Evolutionary conservation across 805 yeast species (phyloP).

Genomic region (Zygotorulaspora chibaensis): DNA sequence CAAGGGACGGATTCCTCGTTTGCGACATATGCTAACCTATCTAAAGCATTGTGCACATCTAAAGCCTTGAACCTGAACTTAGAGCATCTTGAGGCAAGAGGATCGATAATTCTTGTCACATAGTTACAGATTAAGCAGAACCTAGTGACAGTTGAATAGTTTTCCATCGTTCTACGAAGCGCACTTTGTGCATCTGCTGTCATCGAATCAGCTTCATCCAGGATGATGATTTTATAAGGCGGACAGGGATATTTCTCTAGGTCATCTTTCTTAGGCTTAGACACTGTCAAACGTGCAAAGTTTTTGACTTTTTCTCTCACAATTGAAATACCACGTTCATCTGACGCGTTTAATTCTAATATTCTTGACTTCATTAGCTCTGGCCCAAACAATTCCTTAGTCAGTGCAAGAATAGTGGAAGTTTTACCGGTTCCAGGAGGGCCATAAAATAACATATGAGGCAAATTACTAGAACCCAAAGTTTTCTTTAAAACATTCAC

Average conservation of each 20-base stretch:
- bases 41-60: slow-evolving; percentile 64
- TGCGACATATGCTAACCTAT: slow-evolving; percentile 58
- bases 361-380: slow-evolving; percentile 62
- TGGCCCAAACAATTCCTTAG: slow-evolving; percentile 77
- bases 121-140: slow-evolving; percentile 95
- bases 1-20: slow-evolving; percentile 42
- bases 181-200: slow-evolving; percentile 96
- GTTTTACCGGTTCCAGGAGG: slow-evolving; percentile 96
- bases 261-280: slow-evolving; percentile 72
- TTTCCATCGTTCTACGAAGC: slow-evolving; percentile 89
- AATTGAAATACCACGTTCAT: slow-evolving; percentile 84
- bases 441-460: slow-evolving; percentile 89
- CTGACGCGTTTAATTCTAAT: slow-evolving; percentile 82
- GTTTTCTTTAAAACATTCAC: slow-evolving; percentile 78
- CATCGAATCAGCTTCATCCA: slow-evolving; percentile 98
- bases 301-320: slow-evolving; percentile 81
- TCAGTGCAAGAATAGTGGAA: slow-evolving; percentile 79
- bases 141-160: slow-evolving; percentile 82
- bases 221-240: slow-evolving; percentile 85
- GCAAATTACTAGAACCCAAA: slow-evolving; percentile 72
- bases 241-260: slow-evolving; percentile 84
- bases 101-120: slow-evolving; percentile 94
- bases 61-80: slow-evolving; percentile 85
- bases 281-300: slow-evolving; percentile 79
- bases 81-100: slow-evolving; percentile 93